Evolutionary conservation across 2,329 filamentous ascomycete species (phyloP).

Genomic region (Ascomycota sp.): DNA sequence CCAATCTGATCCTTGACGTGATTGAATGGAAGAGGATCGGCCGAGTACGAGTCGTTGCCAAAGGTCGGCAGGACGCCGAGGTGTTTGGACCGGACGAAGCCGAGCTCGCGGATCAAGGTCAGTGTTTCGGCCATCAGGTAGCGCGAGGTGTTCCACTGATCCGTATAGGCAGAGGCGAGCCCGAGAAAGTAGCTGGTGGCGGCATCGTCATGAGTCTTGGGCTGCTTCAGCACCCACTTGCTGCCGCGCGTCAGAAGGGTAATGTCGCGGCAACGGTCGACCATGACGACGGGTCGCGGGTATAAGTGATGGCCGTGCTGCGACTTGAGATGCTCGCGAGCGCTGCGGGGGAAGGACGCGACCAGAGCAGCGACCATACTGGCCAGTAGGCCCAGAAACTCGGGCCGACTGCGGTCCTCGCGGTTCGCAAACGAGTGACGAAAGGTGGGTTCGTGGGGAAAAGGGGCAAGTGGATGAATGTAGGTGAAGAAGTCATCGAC

Average conservation of each 20-base stretch:
- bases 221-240: constrained; percentile 24
- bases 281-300: constrained; percentile 46
- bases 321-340: constrained; percentile 44
- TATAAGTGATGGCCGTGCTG: constrained; percentile 45
- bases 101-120: constrained; percentile 46
- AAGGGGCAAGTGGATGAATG: constrained; percentile 56
- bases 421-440: constrained; percentile 45
- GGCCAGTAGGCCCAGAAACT: constrained; percentile 50
- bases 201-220: constrained; percentile 31
- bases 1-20: constrained; percentile 54
- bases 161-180: constrained; percentile 44
- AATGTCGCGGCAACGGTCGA: constrained; percentile 50
- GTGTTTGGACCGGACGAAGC: constrained; percentile 36
- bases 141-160: constrained; percentile 45
- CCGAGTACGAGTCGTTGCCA: constrained; percentile 17
- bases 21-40: constrained; percentile 32
- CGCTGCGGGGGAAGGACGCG: constrained; percentile 55
- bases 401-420: constrained; percentile 43
- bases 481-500: constrained; percentile 73
- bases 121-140: constrained; percentile 56
- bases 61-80: constrained; percentile 17
- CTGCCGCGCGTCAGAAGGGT: constrained; percentile 46
- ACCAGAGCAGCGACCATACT: constrained; percentile 59
- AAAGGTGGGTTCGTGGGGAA: constrained; percentile 63
- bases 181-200: constrained; percentile 61